These are phyloP conservation scores for Pythium brachiatum DNA, from an alignment of 352 stramenopile species.

Conservation along the genomic window DNA sequence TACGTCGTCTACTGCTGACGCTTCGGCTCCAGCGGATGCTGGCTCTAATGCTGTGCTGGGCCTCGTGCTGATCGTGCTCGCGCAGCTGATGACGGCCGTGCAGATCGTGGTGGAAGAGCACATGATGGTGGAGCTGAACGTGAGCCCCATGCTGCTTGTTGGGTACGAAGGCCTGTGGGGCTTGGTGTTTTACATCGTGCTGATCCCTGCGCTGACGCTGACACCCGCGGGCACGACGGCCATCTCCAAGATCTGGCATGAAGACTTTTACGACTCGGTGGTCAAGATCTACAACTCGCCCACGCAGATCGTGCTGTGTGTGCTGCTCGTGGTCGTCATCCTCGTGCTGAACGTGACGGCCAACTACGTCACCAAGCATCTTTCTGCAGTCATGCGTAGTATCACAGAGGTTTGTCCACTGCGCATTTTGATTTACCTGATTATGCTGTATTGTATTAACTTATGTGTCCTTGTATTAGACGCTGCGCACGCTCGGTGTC, in stretches of 20 bases:
- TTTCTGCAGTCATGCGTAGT: constrained; percentile 73
- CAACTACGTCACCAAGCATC: constrained; percentile 82
- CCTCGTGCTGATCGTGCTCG: constrained; percentile 64
- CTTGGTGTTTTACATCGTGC: constrained; percentile 64
- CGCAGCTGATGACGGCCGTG: constrained; percentile 75
- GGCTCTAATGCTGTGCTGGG: constrained; percentile 56
- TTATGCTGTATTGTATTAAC: no score
- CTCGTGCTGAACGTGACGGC: constrained; percentile 68
- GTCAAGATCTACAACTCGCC: constrained; percentile 69
- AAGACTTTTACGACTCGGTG: constrained; percentile 76
- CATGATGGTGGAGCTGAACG: constrained; percentile 74
- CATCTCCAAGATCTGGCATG: constrained; percentile 71
- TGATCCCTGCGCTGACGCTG: constrained; percentile 60
- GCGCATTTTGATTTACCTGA: neutral
- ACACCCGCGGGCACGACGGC: constrained; percentile 41
- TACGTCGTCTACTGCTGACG: constrained; percentile 9
- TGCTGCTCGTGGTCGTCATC: constrained; percentile 60
- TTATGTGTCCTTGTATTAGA: no score
- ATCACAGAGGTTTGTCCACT: constrained; percentile 54
- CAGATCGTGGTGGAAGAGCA: constrained; percentile 90
- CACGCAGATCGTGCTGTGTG: constrained; percentile 45
- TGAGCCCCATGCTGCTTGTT: constrained; percentile 83
- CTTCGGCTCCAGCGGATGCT: constrained; percentile 9
- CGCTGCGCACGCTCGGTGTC: constrained; percentile 70
- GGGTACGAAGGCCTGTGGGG: constrained; percentile 86